Conservation (phyloP, 345 rosid species). For the Mallotus nudiflorus region DNA sequence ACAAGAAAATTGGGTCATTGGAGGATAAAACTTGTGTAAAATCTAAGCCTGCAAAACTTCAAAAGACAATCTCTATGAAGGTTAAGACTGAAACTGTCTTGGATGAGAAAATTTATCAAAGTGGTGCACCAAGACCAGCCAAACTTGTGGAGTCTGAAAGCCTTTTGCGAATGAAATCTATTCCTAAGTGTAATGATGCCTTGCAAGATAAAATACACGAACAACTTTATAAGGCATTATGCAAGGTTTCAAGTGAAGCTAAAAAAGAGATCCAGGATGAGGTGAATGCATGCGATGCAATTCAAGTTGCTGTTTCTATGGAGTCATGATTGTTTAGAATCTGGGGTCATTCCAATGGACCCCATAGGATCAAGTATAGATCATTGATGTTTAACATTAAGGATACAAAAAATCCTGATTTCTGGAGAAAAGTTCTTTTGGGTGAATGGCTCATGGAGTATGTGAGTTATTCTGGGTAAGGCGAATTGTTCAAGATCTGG, state of each 20-base stretch:
- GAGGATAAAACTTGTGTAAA: background rate
- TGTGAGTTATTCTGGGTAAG: too few species aligned
- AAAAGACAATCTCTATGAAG: background rate
- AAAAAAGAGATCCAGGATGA: background rate
- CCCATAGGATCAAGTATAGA: constrained; percentile 9
- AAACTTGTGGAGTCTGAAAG: background rate
- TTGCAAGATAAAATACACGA: constrained; percentile 5
- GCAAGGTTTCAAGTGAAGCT: constrained; percentile 12
- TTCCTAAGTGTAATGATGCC: constrained; percentile 1
- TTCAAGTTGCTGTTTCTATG: constrained; percentile 7
- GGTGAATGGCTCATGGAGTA: too few species aligned
- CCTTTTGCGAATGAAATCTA: background rate
- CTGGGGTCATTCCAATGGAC: constrained; percentile 12
- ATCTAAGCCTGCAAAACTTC: too few species aligned
- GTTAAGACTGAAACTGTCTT: background rate
- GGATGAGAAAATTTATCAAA: too few species aligned
- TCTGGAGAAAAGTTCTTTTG: constrained; percentile 9
- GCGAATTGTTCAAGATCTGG: too few species aligned
- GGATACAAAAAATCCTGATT: constrained; percentile 15
- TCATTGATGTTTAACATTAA: constrained; percentile 10
- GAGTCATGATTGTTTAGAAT: constrained; percentile 1
- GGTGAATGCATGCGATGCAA: constrained; percentile 1
- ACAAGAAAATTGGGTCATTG: background rate
- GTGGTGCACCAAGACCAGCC: background rate
- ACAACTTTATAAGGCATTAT: constrained; percentile 3